A percentile compares a stretch with the other conserved stretches of the same genome.
Conservation (phyloP, 2,329 filamentous ascomycete genomes). For the Lithohypha guttulata region DNA sequence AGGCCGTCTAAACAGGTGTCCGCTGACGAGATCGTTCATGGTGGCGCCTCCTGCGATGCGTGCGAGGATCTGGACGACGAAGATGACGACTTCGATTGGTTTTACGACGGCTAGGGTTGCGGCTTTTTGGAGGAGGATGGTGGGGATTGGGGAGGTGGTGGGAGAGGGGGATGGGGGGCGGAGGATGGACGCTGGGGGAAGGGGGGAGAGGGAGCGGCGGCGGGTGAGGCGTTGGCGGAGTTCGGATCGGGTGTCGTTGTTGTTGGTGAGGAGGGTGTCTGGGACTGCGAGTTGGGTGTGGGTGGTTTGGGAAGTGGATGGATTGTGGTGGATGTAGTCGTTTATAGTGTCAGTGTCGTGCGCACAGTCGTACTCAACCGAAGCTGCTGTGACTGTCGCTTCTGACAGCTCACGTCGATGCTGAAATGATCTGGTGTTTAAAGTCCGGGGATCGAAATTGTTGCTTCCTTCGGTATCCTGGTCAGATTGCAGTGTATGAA, state of each 20-base stretch:
- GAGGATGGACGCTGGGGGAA: conserved; percentile 58
- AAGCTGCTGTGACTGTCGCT: conserved; percentile 23
- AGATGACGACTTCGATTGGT: conserved; percentile 63
- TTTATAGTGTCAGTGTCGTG: not conserved
- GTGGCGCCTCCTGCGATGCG: conserved; percentile 50
- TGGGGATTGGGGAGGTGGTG: conserved; percentile 43
- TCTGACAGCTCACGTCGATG: conserved; percentile 25
- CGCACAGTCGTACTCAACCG: conserved; percentile 5
- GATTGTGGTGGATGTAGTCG: conserved; percentile 2
- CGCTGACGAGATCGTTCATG: conserved; percentile 22
- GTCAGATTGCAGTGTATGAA: conserved; percentile 26
- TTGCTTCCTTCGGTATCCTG: not conserved
- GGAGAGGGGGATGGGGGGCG: conserved; percentile 37
- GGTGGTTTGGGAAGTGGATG: conserved; percentile 7
- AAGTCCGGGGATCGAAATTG: not conserved
- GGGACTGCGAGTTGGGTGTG: not conserved
- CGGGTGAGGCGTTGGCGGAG: conserved; percentile 15
- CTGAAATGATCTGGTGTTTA: conserved; percentile 10
- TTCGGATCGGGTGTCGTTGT: conserved; percentile 2
- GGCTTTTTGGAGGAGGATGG: conserved; percentile 64
- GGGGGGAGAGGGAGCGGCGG: conserved; percentile 32
- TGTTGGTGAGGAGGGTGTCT: not conserved
- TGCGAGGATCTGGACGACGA: conserved; percentile 74
- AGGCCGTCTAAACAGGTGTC: conserved; percentile 16
- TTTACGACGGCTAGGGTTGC: conserved; percentile 66